Evolutionary conservation across 2,329 filamentous ascomycete species (phyloP).

Genomic region (Ramichloridium luteum): DNA sequence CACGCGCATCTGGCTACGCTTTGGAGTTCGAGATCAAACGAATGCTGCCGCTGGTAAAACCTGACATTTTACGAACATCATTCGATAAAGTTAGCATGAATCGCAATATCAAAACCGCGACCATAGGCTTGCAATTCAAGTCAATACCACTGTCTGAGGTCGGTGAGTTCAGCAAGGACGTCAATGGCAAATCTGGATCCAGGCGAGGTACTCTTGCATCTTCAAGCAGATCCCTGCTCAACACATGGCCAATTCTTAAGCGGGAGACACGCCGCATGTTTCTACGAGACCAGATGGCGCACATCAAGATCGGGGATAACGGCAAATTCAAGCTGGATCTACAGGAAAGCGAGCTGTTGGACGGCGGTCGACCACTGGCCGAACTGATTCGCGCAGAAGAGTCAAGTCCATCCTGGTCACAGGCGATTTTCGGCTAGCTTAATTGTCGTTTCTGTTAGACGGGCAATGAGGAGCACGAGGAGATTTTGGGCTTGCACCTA

Average conservation of each 20-base stretch:
- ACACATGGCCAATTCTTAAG: constrained; percentile 8
- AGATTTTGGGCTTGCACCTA: no score
- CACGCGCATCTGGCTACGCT: not conserved
- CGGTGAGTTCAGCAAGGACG: constrained; percentile 7
- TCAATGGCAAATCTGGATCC: constrained; percentile 4
- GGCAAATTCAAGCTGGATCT: constrained; percentile 21
- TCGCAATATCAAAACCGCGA: constrained; percentile 6
- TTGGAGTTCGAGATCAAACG: constrained; percentile 11
- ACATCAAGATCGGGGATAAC: constrained; percentile 11
- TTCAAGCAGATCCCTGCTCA: constrained; percentile 5
- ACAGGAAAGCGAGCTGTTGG: constrained; percentile 16
- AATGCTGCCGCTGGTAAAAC: constrained; percentile 12
- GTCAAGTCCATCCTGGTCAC: no score
- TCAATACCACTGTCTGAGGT: constrained; percentile 5
- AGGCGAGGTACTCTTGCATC: constrained; percentile 2
- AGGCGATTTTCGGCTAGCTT: no score
- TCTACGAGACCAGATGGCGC: constrained; percentile 17
- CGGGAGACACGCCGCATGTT: constrained; percentile 18
- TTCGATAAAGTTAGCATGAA: constrained; percentile 7
- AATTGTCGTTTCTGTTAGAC: no score
- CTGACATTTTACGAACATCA: constrained; percentile 7
- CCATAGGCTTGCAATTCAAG: constrained; percentile 4
- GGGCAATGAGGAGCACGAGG: no score
- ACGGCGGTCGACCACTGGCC: constrained; percentile 13
- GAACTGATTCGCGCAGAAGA: no score